Base-by-base conservation (phyloP, 2,329 filamentous ascomycete genomes). In the Malbranchea zuffiana region DNA sequence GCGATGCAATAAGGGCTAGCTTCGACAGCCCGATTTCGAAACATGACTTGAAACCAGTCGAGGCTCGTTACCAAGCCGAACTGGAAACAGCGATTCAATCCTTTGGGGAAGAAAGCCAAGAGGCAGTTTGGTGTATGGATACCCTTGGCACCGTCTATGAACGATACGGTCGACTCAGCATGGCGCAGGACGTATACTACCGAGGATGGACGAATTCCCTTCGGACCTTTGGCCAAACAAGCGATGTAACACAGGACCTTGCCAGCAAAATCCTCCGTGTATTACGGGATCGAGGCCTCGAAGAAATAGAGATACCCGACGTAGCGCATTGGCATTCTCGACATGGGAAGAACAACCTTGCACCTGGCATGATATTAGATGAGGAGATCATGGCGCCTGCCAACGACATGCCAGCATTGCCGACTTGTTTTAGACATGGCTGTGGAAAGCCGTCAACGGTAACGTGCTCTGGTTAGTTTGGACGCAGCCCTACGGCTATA, bases 61-160 rank as follows among this genome's bases (percentile, higher is more conserved):
- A 26, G 24, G 24, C 24, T 26, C 6, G 24, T 13, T 26, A 26
- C 13, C 24, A 26, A 26, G 24, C 24, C 13, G 24, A 26, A 26
- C 7, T 26, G 24, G 24, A 26, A 26, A 13, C 24, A 26, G 24
- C 24, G 24, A 26, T 26, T 26, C 24, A 26, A 26, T 26, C 24
- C 24, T 26, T 26, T 34, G 32, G 32, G 16, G 32, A 34, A 23
- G 12, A 34, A 16, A 15, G 19, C 32, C 19, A n/a, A 10, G 32
- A 21, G 15, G 12, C 32, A 19, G n/a, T 34, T 18, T 34, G 32
- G 32, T 13, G 32, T 15, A 34, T 34, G 32, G 19, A 34, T 23
- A 34, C 15, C 6, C 32, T 34, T 12, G 32, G 32, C 19, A 18
- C 16, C 17, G 32, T 34, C 13, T 34, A 34, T 34, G 32, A 34